Percentiles rank a stretch among this genome's conserved stretches.
Evolutionary conservation across 2,329 filamentous ascomycete species (phyloP).

Genomic region (Drechslerella coelobrocha): DNA sequence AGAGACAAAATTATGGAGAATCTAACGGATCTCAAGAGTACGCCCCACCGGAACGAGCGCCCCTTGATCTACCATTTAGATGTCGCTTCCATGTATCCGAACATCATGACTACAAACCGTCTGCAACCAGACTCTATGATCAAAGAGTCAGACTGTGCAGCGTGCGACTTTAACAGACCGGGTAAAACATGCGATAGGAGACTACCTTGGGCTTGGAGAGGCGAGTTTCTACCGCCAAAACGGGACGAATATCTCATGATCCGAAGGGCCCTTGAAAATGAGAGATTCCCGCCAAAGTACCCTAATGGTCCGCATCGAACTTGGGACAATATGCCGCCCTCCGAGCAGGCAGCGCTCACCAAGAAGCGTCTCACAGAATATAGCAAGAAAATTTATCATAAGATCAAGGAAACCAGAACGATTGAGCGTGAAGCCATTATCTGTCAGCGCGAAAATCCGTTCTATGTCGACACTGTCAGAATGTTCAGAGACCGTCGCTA

Average conservation of each 20-base stretch:
- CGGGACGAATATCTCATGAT: constrained; percentile 99
- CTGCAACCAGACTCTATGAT: constrained; percentile 99
- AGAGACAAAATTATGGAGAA: constrained; percentile 79
- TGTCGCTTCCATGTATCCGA: constrained; percentile 99
- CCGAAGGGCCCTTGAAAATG: constrained; percentile 84
- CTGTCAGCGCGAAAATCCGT: constrained; percentile 96
- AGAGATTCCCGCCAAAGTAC: constrained; percentile 82
- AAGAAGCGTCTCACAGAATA: constrained; percentile 90
- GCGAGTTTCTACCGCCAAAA: constrained; percentile 94
- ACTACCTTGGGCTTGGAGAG: constrained; percentile 96
- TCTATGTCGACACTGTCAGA: constrained; percentile 95
- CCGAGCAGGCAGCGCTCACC: constrained; percentile 81
- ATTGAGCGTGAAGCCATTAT: constrained; percentile 96
- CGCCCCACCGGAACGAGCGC: constrained; percentile 80
- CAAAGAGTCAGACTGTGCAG: constrained; percentile 90
- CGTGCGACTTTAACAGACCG: constrained; percentile 96
- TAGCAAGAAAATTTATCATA: constrained; percentile 99
- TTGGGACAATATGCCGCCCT: constrained; percentile 79
- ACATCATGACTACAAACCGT: constrained; percentile 99
- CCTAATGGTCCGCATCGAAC: constrained; percentile 73
- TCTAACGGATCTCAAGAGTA: constrained; percentile 75
- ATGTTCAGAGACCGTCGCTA: constrained; percentile 97
- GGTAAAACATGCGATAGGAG: constrained; percentile 96
- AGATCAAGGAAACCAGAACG: constrained; percentile 93
- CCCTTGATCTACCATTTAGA: constrained; percentile 98